phyloP scores from a whole-genome alignment of 345 rosid species.

The Populus simonii region DNA sequence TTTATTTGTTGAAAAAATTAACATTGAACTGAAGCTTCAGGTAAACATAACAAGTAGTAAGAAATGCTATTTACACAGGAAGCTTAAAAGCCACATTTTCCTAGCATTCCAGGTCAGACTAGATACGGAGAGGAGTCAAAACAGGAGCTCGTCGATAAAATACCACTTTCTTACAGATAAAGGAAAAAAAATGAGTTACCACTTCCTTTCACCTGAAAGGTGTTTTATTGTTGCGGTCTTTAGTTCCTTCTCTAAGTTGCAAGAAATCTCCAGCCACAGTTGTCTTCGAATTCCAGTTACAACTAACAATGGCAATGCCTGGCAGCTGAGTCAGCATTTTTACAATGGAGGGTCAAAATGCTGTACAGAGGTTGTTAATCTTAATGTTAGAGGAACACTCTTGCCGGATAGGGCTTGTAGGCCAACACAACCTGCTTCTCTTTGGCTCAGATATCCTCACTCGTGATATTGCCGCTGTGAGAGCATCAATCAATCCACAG shows the following conservation, averaged over 20 bases:
- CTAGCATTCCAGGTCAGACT: neutral
- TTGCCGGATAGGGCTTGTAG: conserved; percentile 6
- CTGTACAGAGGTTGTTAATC: conserved; percentile 18
- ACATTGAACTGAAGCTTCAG: neutral
- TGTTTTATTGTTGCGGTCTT: neutral
- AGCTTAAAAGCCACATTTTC: neutral
- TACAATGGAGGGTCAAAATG: conserved; percentile 6
- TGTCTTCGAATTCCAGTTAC: neutral
- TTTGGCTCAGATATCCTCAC: conserved; percentile 19
- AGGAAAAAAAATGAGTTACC: neutral
- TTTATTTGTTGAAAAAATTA: neutral
- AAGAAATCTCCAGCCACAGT: neutral
- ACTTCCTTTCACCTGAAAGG: neutral
- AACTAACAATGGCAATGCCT: neutral
- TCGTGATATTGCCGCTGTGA: conserved; percentile 14
- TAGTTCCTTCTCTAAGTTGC: neutral
- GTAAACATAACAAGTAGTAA: too few species aligned
- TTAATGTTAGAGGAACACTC: conserved; percentile 18
- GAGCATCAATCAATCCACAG: conserved; percentile 12
- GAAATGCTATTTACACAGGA: conserved; percentile 2
- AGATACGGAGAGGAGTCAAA: neutral
- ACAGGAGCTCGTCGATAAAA: neutral
- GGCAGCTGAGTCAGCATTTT: neutral
- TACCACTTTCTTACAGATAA: neutral
- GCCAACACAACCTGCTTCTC: conserved; percentile 11